Percentiles rank a stretch among this genome's conserved stretches.
phyloP scores from a whole-genome alignment of 2,329 filamentous ascomycete species.

The Coniochaeta pulveracea region DNA sequence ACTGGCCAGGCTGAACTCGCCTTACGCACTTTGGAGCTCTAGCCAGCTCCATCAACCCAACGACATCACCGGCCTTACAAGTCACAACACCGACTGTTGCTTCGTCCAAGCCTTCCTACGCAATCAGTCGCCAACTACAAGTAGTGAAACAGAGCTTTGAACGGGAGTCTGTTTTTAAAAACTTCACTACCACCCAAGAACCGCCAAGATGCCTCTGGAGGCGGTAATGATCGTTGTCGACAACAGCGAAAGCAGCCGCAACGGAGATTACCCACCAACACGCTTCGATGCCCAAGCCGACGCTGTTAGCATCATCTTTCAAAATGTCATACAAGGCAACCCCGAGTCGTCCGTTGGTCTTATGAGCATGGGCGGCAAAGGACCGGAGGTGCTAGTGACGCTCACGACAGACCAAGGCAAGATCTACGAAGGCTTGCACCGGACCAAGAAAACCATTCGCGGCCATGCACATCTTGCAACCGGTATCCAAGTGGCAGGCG shows the following conservation, averaged over 20 bases:
- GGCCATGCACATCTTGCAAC: conserved; percentile 83
- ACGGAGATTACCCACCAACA: conserved; percentile 85
- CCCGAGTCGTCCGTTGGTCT: conserved; percentile 94
- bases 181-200: conserved; percentile 11
- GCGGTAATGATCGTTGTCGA: conserved; percentile 99
- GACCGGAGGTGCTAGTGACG: conserved; percentile 94
- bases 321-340: conserved; percentile 88
- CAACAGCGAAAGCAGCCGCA: conserved; percentile 97
- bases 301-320: conserved; percentile 89
- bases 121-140: too few species aligned
- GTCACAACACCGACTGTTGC: neutral
- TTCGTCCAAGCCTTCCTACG: neutral
- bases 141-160: too few species aligned
- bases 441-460: conserved; percentile 82
- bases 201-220: conserved; percentile 85
- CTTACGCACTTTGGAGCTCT: conserved; percentile 9
- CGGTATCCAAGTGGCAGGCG: conserved; percentile 87
- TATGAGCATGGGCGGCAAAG: conserved; percentile 97
- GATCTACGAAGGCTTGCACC: conserved; percentile 83
- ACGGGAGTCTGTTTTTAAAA: neutral
- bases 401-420: conserved; percentile 94
- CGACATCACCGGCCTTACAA: neutral
- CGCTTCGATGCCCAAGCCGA: conserved; percentile 95
- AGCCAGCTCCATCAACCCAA: neutral
- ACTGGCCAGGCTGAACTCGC: conserved; percentile 11